Evolutionary conservation across 495 filamentous ascomycete species (phyloP), one percentile per base, ranked within the genome.

Genomic region (Mycothermus thermophilus): DNA sequence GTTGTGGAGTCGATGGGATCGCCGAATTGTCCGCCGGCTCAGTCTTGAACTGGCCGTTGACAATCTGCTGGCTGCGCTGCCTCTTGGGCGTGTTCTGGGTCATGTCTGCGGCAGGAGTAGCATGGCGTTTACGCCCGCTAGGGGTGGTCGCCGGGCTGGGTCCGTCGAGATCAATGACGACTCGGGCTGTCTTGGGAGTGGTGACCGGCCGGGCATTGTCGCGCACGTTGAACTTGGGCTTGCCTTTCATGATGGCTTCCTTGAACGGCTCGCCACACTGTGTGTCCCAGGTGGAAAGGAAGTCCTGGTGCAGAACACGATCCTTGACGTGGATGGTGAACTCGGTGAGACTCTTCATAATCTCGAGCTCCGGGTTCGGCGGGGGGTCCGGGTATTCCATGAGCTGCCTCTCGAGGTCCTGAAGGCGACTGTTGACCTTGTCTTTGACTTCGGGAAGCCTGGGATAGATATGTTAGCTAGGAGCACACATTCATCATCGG

Each of bases 401-500:
- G 0, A 83, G 53, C 32, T 74, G 59, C 0, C 37, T 26, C 1
- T 72, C 53, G 10, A 80, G 68, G 0, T 53, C 43, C 0, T 43
- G 36, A 0, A 71, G 60, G 3, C 67, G 69, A 4, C 54, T 47
- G 4, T 69, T 41, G 2, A 85, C 72, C 32, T 77, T 66, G 0
- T 62, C 36, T 22, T 70, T 70, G 15, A 83, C 74, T 0, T 59
- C 50, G 0, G 79, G 79, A 1, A 84, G 50, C 13, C 70, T 76
- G 35, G 12, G 12, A 7, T 13, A 31, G 14, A 23, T 40, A 24
- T 42, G 38, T 31, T 37, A 32, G 26, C 1, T 8, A 12, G 4
- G 11, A 27, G 1, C 1, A 14, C 1, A 18, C 0, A 23, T 1
- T 0, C 2, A 16, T 17, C 19, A 7, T 27, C 1, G 7, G 3